Percentiles rank a stretch among this genome's conserved stretches.
Evolutionary conservation across 2,329 filamentous ascomycete species (phyloP).

Genomic region (Venturiaceae sp.): DNA sequence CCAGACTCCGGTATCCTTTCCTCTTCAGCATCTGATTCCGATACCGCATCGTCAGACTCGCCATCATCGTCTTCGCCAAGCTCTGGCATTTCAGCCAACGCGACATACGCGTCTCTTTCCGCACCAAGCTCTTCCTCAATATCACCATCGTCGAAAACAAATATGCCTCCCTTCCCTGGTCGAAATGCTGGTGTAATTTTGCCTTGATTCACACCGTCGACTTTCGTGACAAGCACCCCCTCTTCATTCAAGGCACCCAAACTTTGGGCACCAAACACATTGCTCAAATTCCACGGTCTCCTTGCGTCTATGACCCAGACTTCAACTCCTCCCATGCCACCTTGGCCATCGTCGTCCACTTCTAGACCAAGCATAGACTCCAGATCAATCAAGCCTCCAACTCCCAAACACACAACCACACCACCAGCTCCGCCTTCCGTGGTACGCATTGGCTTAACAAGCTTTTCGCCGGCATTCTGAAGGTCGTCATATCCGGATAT

Average conservation of each 20-base stretch:
- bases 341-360: constrained; percentile 51
- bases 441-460: constrained; percentile 80
- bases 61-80: constrained; percentile 64
- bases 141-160: constrained; percentile 94
- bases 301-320: constrained; percentile 91
- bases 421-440: constrained; percentile 76
- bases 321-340: constrained; percentile 71
- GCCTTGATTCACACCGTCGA: constrained; percentile 58
- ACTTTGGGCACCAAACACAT: constrained; percentile 71
- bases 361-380: constrained; percentile 70
- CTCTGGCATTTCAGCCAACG: constrained; percentile 85
- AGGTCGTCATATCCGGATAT: constrained; percentile 89
- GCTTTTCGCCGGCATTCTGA: constrained; percentile 64
- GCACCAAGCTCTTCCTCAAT: constrained; percentile 69
- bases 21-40: constrained; percentile 10
- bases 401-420: constrained; percentile 83
- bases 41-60: constrained; percentile 12
- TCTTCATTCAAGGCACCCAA: constrained; percentile 39
- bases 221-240: constrained; percentile 13
- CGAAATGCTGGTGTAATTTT: constrained; percentile 63
- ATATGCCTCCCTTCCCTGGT: constrained; percentile 73
- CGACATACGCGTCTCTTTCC: constrained; percentile 75
- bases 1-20: constrained; percentile 20
- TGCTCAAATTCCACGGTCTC: constrained; percentile 88
- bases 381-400: constrained; percentile 85